Conservation (phyloP, 139 green algal genomes). For the Protoeuglena noctilucae region DNA sequence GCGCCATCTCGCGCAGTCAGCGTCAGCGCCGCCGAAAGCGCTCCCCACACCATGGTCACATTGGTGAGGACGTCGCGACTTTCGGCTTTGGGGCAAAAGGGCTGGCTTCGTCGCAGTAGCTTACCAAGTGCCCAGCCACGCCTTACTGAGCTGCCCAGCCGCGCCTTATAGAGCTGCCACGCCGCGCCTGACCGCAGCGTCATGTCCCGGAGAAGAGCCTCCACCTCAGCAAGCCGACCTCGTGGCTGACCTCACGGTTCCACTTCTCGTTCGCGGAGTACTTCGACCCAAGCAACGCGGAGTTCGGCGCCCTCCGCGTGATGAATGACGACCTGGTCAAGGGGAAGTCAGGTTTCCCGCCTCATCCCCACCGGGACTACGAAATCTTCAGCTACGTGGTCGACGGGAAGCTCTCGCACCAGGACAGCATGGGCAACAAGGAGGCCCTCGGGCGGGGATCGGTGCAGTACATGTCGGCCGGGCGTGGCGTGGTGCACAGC, state of each 20-base stretch:
- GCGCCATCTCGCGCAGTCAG: too few species aligned
- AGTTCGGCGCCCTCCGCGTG: constrained; percentile 47
- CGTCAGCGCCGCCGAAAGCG: too few species aligned
- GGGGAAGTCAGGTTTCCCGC: constrained; percentile 35
- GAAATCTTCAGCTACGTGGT: constrained; percentile 64
- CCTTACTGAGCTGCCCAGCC: too few species aligned
- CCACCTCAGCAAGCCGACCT: too few species aligned
- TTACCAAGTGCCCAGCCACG: too few species aligned
- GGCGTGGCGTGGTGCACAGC: constrained; percentile 40
- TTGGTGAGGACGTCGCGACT: too few species aligned
- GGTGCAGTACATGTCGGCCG: constrained; percentile 59
- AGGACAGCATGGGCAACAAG: constrained; percentile 51
- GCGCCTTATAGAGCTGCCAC: too few species aligned
- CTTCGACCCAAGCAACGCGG: constrained; percentile 15
- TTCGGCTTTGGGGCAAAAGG: too few species aligned
- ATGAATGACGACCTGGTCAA: constrained; percentile 68
- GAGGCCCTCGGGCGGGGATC: constrained; percentile 24
- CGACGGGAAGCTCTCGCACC: constrained; percentile 39
- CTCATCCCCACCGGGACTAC: constrained; percentile 45
- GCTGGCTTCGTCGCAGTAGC: too few species aligned
- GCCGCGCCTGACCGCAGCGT: too few species aligned
- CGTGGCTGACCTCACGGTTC: constrained; percentile 56
- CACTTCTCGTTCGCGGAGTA: constrained; percentile 31
- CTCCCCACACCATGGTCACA: too few species aligned
- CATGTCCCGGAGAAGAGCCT: too few species aligned